Evolutionary conservation across 306 rosid species (phyloP).

Genomic region (Myrica gale): DNA sequence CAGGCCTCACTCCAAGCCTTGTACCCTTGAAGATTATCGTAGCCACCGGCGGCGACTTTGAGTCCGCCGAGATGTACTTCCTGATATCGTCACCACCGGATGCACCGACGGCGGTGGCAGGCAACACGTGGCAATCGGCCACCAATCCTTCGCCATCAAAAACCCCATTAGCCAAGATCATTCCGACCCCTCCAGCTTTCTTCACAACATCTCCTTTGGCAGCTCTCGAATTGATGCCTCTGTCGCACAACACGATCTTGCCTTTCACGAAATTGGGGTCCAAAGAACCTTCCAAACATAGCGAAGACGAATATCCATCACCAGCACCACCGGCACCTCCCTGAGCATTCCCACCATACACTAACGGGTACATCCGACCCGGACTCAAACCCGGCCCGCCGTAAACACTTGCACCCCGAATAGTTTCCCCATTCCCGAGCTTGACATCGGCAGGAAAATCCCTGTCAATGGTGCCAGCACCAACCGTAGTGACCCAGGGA

Average conservation of each 20-base stretch:
- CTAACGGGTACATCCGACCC: slow-evolving; percentile 67
- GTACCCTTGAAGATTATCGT: slow-evolving; percentile 76
- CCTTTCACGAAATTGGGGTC: slow-evolving; percentile 59
- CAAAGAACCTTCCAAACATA: slow-evolving; percentile 77
- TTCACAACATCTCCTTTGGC: slow-evolving; percentile 81
- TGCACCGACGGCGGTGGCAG: slow-evolving; percentile 81
- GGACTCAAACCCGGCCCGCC: slow-evolving; percentile 73
- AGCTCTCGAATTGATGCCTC: slow-evolving; percentile 84
- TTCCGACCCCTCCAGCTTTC: slow-evolving; percentile 79
- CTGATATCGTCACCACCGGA: slow-evolving; percentile 61
- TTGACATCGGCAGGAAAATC: slow-evolving; percentile 81
- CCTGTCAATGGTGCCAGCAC: slow-evolving; percentile 89
- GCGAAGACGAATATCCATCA: slow-evolving; percentile 78
- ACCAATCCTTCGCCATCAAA: slow-evolving; percentile 92
- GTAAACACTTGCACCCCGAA: slow-evolving; percentile 63
- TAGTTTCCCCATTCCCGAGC: slow-evolving; percentile 64
- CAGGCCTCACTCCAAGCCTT: slow-evolving; percentile 68
- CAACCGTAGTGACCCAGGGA: slow-evolving; percentile 89
- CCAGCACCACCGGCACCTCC: slow-evolving; percentile 49
- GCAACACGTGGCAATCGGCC: slow-evolving; percentile 84
- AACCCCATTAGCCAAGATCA: slow-evolving; percentile 77
- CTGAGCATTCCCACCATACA: slow-evolving; percentile 37
- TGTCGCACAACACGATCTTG: slow-evolving; percentile 73
- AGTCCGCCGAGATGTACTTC: slow-evolving; percentile 39
- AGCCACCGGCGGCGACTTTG: slow-evolving; percentile 42